phyloP scores from a whole-genome alignment of 495 filamentous ascomycete species.

The Elasticomyces elasticus region DNA sequence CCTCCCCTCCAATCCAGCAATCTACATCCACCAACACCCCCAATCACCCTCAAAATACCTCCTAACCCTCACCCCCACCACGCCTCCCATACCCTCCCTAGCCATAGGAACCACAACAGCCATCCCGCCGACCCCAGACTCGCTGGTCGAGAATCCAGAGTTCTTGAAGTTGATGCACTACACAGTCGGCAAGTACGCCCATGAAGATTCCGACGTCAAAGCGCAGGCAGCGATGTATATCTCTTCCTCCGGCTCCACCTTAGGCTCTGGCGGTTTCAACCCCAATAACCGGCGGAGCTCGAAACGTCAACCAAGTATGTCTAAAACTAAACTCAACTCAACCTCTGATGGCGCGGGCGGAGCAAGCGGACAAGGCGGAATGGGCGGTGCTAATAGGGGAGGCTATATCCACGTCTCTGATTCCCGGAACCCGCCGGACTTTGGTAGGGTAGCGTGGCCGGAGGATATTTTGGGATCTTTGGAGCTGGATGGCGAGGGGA shows the following conservation, averaged over 20 bases:
- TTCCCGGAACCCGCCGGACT: constrained; percentile 71
- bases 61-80: constrained; percentile 65
- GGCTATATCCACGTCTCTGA: constrained; percentile 90
- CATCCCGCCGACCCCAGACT: constrained; percentile 66
- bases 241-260: constrained; percentile 61
- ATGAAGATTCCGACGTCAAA: constrained; percentile 59
- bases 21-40: constrained; percentile 64
- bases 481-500: constrained; percentile 66
- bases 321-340: background rate
- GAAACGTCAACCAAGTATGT: background rate
- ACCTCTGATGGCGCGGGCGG: constrained; percentile 56
- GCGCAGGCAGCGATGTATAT: constrained; percentile 72
- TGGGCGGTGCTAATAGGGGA: constrained; percentile 69
- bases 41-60: constrained; percentile 39
- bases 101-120: constrained; percentile 65
- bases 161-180: constrained; percentile 69
- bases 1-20: constrained; percentile 8
- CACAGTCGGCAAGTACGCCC: constrained; percentile 59
- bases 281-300: constrained; percentile 33
- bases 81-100: constrained; percentile 56
- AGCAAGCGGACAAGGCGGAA: constrained; percentile 72
- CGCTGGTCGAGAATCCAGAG: constrained; percentile 63
- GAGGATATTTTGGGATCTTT: constrained; percentile 94
- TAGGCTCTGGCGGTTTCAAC: constrained; percentile 57
- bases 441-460: constrained; percentile 74